Evolutionary conservation across 176 grass and related monocot genomes (phyloP).

Genomic region (Musa itinerans): DNA sequence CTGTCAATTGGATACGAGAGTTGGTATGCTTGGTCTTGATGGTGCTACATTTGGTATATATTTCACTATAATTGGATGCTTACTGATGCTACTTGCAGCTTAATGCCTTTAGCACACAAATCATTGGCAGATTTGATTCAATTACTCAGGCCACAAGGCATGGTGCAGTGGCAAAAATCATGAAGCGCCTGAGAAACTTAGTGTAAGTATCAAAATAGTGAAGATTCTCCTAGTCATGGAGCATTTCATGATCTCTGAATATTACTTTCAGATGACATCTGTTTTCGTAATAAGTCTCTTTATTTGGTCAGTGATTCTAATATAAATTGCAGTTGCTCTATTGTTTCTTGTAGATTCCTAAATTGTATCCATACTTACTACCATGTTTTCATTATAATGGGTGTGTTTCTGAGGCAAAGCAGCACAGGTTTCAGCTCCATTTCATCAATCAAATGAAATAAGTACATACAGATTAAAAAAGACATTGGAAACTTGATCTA

Average conservation of each 20-base stretch:
- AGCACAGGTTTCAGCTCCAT: too few species aligned
- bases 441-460: too few species aligned
- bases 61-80: conserved; percentile 5
- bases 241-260: background rate
- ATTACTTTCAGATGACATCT: background rate
- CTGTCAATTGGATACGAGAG: conserved; percentile 93
- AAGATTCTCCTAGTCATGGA: background rate
- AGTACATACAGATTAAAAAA: too few species aligned
- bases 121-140: conserved; percentile 47
- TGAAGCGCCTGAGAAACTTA: conserved; percentile 79
- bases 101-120: conserved; percentile 81
- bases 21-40: conserved; percentile 50
- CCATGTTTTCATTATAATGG: too few species aligned
- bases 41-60: conserved; percentile 21
- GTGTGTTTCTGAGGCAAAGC: too few species aligned
- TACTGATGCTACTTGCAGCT: conserved; percentile 49
- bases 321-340: too few species aligned
- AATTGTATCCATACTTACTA: too few species aligned
- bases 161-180: conserved; percentile 54
- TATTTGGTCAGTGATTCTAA: too few species aligned
- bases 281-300: background rate
- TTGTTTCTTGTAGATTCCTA: too few species aligned
- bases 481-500: too few species aligned
- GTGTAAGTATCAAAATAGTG: conserved; percentile 44
- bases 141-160: conserved; percentile 48